Conservation (phyloP, 1,284 basidiomycete species). For the Gymnopus androsaceus region DNA sequence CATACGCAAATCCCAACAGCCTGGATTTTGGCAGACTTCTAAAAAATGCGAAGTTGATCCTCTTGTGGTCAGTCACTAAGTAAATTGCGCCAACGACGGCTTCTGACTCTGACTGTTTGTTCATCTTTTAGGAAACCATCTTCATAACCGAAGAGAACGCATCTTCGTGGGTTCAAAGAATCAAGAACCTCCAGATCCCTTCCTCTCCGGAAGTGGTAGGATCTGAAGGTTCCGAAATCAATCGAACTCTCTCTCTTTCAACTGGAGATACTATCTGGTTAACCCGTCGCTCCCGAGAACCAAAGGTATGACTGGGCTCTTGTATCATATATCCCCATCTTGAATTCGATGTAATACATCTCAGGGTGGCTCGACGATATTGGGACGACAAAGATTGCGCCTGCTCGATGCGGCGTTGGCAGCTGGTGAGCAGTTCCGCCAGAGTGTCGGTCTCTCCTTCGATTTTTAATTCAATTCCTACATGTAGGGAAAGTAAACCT, state of each 20-base stretch:
- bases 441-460: not conserved
- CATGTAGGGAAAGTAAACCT: constrained; percentile 54
- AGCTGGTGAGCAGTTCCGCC: constrained; percentile 48
- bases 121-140: constrained; percentile 49
- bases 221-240: constrained; percentile 29
- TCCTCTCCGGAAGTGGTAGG: constrained; percentile 26
- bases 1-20: constrained; percentile 43
- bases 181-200: constrained; percentile 30
- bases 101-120: constrained; percentile 19
- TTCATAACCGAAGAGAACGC: constrained; percentile 43
- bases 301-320: constrained; percentile 38
- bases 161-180: constrained; percentile 48
- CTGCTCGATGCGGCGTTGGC: constrained; percentile 66
- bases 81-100: constrained; percentile 2
- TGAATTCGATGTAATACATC: not conserved
- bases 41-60: constrained; percentile 35
- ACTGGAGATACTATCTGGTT: constrained; percentile 50
- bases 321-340: constrained; percentile 9
- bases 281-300: constrained; percentile 38
- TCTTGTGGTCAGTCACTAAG: constrained; percentile 11
- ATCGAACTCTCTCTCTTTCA: constrained; percentile 36
- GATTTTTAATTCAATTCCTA: constrained; percentile 13
- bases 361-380: constrained; percentile 82
- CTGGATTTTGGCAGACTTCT: constrained; percentile 46
- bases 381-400: constrained; percentile 76